Evolutionary conservation across 2,329 filamentous ascomycete genomes (phyloP), one percentile per base, ranked within the genome.

Genomic region (Phialocephala sp.): DNA sequence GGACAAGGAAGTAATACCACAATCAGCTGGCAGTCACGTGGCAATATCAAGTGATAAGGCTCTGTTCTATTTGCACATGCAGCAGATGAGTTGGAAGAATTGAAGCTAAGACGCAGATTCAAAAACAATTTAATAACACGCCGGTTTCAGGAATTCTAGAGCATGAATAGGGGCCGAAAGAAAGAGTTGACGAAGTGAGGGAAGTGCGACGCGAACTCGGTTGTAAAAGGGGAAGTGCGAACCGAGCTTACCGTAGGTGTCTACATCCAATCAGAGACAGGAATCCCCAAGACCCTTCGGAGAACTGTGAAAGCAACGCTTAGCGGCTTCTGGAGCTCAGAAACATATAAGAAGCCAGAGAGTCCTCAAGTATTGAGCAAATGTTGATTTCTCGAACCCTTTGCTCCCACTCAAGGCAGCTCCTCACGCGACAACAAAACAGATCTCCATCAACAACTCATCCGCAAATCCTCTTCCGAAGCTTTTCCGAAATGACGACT

Each of bases 151-250:
- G 27, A 32, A 6, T 32, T 6, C 6, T 32, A 32, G 27, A 32
- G 3, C 27, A 3, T 32, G 27, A 32, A 32, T 32, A 32, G 27
- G 27, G 3, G 27, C 27, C 27, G 27, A 32, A 32, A 32, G 27
- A 32, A 32, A 32, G 27, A 32, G 27, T 3, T 32, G 27, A 32
- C 6, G 27, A 32, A 32, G 3, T 32, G 27, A 32, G 27, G 27
- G 27, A 32, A 32, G 27, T 32, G 27, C 27, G 27, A 32, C 27
- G 3, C 27, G 27, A 32, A 32, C 27, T 32, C 27, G 27, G 37
- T 41, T 41, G 37, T 14, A 12, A 41, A 41, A 41, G 37, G 11
- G n/a, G 45, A 50, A 50, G 45, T 50, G 45, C 45, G 45, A 50
- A n/a, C 45, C 45, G 45, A 11, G n/a, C 45, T 22, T 4, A 50